Conservation (phyloP, 257 asterid genomes). For the Nicotiana undulata region DNA sequence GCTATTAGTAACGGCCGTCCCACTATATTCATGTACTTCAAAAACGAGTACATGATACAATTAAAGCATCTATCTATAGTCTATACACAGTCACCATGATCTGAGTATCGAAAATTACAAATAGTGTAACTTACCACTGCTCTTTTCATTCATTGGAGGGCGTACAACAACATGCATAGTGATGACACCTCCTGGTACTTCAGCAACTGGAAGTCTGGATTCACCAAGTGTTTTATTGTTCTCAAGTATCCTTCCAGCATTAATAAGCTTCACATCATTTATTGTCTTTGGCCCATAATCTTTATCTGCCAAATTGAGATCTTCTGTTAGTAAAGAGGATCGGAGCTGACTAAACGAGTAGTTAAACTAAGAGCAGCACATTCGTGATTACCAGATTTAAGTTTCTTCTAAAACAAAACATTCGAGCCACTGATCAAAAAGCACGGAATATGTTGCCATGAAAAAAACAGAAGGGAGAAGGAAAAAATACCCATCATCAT, state of each 20-base stretch:
- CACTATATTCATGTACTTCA: background rate
- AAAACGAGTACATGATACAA: background rate
- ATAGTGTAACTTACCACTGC: constrained; percentile 37
- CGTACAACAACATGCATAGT: constrained; percentile 89
- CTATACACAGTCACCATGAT: background rate
- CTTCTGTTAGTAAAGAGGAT: background rate
- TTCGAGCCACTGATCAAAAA: background rate
- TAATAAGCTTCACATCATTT: constrained; percentile 73
- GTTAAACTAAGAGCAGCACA: background rate
- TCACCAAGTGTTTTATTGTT: constrained; percentile 68
- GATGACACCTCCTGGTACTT: constrained; percentile 79
- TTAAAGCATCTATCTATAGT: background rate
- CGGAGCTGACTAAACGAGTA: background rate
- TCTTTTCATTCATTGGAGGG: constrained; percentile 63
- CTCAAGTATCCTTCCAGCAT: constrained; percentile 86
- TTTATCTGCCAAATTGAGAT: constrained; percentile 42
- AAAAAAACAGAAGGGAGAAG: background rate
- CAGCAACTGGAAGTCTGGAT: constrained; percentile 68
- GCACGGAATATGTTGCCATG: background rate
- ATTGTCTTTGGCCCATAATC: constrained; percentile 69
- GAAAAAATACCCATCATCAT: background rate
- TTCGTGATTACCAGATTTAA: background rate
- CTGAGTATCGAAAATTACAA: background rate
- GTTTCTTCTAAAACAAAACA: background rate
- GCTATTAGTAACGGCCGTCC: background rate